phyloP scores from a whole-genome alignment of 2,329 filamentous ascomycete species.

The Paraconiothyrium sp. region DNA sequence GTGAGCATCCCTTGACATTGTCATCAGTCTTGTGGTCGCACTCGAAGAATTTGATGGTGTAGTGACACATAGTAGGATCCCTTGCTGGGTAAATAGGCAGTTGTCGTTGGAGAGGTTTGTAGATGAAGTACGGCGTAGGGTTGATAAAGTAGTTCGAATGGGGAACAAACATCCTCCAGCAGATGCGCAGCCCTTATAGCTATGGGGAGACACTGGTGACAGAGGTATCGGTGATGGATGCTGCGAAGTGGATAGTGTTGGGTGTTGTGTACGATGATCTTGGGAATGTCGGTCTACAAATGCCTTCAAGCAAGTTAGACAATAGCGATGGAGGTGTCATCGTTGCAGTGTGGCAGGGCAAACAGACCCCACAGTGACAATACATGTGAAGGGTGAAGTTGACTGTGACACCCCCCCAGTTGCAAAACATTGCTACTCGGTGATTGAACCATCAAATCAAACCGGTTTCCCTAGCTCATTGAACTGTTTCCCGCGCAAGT shows the following conservation, averaged over 20 bases:
- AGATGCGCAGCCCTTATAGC: neutral
- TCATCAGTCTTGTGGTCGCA: conserved; percentile 17
- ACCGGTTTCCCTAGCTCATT: no score
- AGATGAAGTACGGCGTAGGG: neutral
- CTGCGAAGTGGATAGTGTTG: neutral
- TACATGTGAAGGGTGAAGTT: neutral
- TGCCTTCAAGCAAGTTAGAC: neutral
- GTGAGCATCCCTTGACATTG: conserved; percentile 6
- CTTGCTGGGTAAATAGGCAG: neutral
- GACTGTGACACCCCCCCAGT: neutral
- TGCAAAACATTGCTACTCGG: neutral
- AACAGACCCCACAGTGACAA: neutral
- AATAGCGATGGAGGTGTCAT: neutral
- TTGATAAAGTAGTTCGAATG: conserved; percentile 1
- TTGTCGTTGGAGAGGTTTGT: neutral
- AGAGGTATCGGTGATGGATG: neutral
- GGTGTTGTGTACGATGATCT: neutral
- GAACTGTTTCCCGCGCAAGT: no score
- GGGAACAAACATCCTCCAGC: conserved; percentile 3
- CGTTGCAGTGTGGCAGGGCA: neutral
- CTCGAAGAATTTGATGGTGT: conserved; percentile 13
- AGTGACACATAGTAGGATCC: conserved; percentile 9
- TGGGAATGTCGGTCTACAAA: neutral
- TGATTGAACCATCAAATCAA: neutral
- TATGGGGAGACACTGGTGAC: neutral